phyloP scores from a whole-genome alignment of 495 filamentous ascomycete species.

The Usnea hakonensis region DNA sequence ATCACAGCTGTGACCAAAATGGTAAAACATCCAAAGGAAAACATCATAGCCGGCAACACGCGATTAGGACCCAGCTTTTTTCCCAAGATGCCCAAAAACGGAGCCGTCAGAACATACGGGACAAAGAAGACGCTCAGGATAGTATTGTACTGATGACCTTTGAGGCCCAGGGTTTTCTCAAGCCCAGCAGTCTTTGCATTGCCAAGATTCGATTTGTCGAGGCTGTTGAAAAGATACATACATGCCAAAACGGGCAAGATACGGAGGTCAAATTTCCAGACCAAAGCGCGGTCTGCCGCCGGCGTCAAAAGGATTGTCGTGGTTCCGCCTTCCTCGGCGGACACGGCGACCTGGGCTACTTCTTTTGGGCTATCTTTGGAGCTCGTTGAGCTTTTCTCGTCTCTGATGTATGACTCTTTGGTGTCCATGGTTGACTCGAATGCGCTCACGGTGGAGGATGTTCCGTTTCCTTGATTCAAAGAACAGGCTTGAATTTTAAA shows the following conservation, averaged over 20 bases:
- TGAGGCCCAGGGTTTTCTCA: constrained; percentile 47
- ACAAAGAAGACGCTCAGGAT: constrained; percentile 68
- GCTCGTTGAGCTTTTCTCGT: background rate
- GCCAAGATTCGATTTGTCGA: constrained; percentile 62
- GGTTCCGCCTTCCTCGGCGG: background rate
- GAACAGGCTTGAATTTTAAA: background rate
- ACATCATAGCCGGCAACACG: constrained; percentile 63
- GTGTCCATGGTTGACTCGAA: background rate
- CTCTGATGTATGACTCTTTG: background rate
- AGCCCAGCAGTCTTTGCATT: constrained; percentile 64
- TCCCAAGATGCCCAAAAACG: constrained; percentile 57
- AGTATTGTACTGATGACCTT: constrained; percentile 59
- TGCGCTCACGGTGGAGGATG: background rate
- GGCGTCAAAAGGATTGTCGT: background rate
- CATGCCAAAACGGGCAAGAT: constrained; percentile 55
- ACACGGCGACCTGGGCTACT: background rate
- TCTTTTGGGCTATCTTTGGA: background rate
- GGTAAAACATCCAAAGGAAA: constrained; percentile 55
- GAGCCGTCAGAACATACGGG: constrained; percentile 66
- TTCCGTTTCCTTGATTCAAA: background rate
- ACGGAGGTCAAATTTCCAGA: constrained; percentile 56
- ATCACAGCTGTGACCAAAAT: constrained; percentile 45
- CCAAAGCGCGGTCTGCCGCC: constrained; percentile 51
- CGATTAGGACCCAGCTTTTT: constrained; percentile 58
- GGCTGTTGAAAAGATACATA: constrained; percentile 59